Evolutionary conservation across 768 basidiomycete genomes (phyloP).

Genomic region (Rubroboletus pulcherrimus): DNA sequence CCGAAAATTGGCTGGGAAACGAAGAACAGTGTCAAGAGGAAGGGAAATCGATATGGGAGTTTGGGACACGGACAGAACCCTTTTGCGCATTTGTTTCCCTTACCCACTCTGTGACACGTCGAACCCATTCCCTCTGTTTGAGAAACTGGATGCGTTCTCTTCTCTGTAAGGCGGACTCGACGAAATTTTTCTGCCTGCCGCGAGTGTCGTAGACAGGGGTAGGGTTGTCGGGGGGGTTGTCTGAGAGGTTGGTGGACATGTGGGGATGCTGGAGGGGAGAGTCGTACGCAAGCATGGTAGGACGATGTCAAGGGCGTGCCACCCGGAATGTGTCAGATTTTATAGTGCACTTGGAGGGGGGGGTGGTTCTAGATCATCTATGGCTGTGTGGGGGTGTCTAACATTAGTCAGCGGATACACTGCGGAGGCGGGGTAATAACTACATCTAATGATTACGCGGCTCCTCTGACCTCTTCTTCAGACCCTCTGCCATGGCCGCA

Average conservation of each 20-base stretch:
- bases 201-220: constrained; percentile 36
- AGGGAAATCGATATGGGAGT: not conserved
- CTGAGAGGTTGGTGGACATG: constrained; percentile 12
- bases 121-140: constrained; percentile 43
- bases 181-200: constrained; percentile 42
- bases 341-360: constrained; percentile 14
- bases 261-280: not conserved
- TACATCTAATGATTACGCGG: not conserved
- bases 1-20: constrained; percentile 20
- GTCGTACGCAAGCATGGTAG: constrained; percentile 21
- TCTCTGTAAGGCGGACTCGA: constrained; percentile 45
- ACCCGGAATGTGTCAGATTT: constrained; percentile 12
- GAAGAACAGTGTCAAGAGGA: not conserved
- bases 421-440: not conserved
- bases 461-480: constrained; percentile 51
- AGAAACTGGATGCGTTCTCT: constrained; percentile 51
- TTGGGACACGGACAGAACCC: constrained; percentile 13
- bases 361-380: constrained; percentile 22
- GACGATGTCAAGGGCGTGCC: constrained; percentile 5
- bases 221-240: constrained; percentile 9
- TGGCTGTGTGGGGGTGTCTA: constrained; percentile 27
- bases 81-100: constrained; percentile 30
- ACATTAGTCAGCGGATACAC: constrained; percentile 15
- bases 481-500: constrained; percentile 50
- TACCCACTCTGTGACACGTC: constrained; percentile 38